Evolutionary conservation across 352 stramenopile species (phyloP).

Genomic region (Phytopythium oedochilum): DNA sequence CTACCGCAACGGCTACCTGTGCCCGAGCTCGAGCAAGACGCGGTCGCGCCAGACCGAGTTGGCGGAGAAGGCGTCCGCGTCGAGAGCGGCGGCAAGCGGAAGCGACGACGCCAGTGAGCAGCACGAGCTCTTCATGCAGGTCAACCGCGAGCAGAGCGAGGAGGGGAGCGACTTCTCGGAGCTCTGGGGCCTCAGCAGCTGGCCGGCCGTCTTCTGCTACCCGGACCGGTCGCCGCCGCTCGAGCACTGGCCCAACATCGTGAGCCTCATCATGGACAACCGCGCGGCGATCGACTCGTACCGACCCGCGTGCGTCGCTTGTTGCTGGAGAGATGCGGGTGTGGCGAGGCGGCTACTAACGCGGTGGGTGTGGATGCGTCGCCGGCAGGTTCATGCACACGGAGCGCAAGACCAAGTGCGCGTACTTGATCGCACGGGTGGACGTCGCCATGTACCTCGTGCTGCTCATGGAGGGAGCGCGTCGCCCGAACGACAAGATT

Average conservation of each 20-base stretch:
- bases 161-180: constrained; percentile 75
- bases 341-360: neutral
- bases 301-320: constrained; percentile 39
- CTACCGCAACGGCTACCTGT: constrained; percentile 74
- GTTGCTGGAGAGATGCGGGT: neutral
- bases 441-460: constrained; percentile 75
- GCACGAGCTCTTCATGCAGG: constrained; percentile 47
- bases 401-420: constrained; percentile 59
- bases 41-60: constrained; percentile 25
- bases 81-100: neutral
- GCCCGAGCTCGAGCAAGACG: constrained; percentile 49
- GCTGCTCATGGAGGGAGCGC: constrained; percentile 63
- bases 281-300: constrained; percentile 44
- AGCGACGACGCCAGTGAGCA: constrained; percentile 2
- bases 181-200: constrained; percentile 73
- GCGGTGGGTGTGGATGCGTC: constrained; percentile 1
- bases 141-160: constrained; percentile 52
- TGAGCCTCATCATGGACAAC: constrained; percentile 87
- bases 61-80: constrained; percentile 11
- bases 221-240: constrained; percentile 50
- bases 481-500: constrained; percentile 63
- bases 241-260: constrained; percentile 83
- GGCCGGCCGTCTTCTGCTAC: constrained; percentile 82
- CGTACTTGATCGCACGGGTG: constrained; percentile 73
- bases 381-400: constrained; percentile 47